Evolutionary conservation across 169 alveolate species (phyloP).

Genomic region (Eimeria necatrix): DNA sequence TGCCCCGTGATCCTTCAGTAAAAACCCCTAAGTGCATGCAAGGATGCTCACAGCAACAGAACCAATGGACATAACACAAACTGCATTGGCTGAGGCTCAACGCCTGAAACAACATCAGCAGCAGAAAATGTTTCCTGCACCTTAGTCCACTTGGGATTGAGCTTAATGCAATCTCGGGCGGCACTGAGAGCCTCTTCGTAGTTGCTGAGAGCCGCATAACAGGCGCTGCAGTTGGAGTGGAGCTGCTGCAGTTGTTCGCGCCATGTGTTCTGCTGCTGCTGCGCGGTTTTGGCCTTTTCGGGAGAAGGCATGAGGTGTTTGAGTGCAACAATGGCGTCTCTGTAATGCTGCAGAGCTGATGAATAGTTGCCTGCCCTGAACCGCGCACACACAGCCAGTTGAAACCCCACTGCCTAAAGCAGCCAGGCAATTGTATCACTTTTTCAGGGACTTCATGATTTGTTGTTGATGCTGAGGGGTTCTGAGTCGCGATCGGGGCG

Average conservation of each 20-base stretch:
- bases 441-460: no score
- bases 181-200: constrained; percentile 39
- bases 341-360: constrained; percentile 35
- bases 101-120: background rate
- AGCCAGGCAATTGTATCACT: no score
- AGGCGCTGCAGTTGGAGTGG: constrained; percentile 59
- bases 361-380: constrained; percentile 21
- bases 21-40: background rate
- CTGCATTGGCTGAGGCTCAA: background rate
- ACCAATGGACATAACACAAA: background rate
- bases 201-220: background rate
- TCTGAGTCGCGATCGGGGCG: no score
- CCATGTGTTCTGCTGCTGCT: background rate
- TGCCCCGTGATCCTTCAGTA: background rate
- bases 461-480: no score
- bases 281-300: background rate
- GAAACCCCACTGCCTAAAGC: no score
- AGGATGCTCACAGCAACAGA: background rate
- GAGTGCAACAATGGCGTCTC: constrained; percentile 9
- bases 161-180: constrained; percentile 47
- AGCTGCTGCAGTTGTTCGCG: constrained; percentile 57
- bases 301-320: background rate
- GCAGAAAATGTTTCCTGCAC: background rate
- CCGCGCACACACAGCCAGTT: background rate
- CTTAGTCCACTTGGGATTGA: constrained; percentile 24